Evolutionary conservation across 2,329 filamentous ascomycete species (phyloP).

Genomic region (Alternaria incomplexa): DNA sequence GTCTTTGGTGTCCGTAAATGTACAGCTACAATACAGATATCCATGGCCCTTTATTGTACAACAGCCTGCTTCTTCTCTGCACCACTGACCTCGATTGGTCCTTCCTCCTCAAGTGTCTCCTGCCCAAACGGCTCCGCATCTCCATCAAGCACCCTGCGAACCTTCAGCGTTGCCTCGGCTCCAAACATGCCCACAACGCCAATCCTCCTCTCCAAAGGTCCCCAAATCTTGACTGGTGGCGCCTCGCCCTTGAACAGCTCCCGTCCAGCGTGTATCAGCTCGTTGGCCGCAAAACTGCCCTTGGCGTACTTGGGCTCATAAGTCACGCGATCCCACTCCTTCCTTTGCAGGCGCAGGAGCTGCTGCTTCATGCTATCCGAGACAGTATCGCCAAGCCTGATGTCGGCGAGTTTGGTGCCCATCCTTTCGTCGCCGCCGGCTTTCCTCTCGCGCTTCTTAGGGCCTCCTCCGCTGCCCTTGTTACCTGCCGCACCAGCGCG

Average conservation of each 20-base stretch:
- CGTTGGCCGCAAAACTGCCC: constrained; percentile 40
- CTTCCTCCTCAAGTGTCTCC: constrained; percentile 11
- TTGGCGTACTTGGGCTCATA: constrained; percentile 45
- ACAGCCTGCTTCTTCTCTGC: constrained; percentile 5
- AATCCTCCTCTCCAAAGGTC: constrained; percentile 36
- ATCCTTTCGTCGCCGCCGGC: constrained; percentile 3
- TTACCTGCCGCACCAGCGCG: constrained; percentile 2
- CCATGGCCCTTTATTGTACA: constrained; percentile 8
- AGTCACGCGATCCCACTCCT: constrained; percentile 43
- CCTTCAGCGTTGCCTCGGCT: constrained; percentile 32
- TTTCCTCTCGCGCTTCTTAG: constrained; percentile 29
- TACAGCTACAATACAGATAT: constrained; percentile 15
- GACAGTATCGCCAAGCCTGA: constrained; percentile 22
- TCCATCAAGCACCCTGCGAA: constrained; percentile 30
- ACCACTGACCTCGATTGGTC: neutral
- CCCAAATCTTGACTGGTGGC: constrained; percentile 39
- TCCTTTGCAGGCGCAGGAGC: constrained; percentile 40
- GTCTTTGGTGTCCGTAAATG: neutral
- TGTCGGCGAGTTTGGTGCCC: constrained; percentile 6
- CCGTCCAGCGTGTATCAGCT: constrained; percentile 40
- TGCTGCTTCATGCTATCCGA: constrained; percentile 42
- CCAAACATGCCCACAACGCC: constrained; percentile 45
- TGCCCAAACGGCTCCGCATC: constrained; percentile 29
- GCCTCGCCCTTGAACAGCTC: constrained; percentile 42
- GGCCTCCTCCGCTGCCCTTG: constrained; percentile 17